Percentiles rank a stretch among this genome's conserved stretches.
Conservation (phyloP, 2,329 filamentous ascomycete species). For the Colletotrichum gloeosporioides region DNA sequence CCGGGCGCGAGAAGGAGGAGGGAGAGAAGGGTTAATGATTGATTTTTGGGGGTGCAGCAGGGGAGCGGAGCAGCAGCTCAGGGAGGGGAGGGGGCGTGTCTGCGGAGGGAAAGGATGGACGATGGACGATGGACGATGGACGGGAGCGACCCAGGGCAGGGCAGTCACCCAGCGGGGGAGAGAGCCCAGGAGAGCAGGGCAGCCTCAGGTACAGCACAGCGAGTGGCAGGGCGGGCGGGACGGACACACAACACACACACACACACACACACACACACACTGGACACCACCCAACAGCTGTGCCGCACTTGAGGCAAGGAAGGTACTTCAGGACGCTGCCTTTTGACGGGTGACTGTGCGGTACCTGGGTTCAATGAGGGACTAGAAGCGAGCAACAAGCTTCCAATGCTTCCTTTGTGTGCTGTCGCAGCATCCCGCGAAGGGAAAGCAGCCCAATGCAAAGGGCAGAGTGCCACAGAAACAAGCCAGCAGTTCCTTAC, state of each 20-base stretch:
- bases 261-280: background rate
- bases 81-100: background rate
- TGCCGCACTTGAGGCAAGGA: background rate
- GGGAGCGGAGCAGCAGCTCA: background rate
- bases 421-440: slow-evolving; percentile 8
- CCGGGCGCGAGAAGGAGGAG: slow-evolving; percentile 3
- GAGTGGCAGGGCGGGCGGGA: background rate
- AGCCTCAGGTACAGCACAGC: slow-evolving; percentile 1
- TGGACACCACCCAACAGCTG: background rate
- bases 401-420: slow-evolving; percentile 14
- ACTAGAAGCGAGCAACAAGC: background rate
- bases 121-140: background rate
- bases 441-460: slow-evolving; percentile 3
- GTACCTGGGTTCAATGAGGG: background rate
- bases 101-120: background rate
- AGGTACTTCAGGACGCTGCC: background rate
- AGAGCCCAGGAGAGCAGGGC: background rate
- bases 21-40: slow-evolving; percentile 20
- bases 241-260: background rate
- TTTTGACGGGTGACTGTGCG: background rate
- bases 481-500: background rate
- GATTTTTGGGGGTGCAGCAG: slow-evolving; percentile 16
- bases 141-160: background rate
- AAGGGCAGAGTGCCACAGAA: background rate
- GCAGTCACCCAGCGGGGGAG: background rate